Base-by-base conservation (phyloP, 768 basidiomycete species). In the Lentinula sp. region DNA sequence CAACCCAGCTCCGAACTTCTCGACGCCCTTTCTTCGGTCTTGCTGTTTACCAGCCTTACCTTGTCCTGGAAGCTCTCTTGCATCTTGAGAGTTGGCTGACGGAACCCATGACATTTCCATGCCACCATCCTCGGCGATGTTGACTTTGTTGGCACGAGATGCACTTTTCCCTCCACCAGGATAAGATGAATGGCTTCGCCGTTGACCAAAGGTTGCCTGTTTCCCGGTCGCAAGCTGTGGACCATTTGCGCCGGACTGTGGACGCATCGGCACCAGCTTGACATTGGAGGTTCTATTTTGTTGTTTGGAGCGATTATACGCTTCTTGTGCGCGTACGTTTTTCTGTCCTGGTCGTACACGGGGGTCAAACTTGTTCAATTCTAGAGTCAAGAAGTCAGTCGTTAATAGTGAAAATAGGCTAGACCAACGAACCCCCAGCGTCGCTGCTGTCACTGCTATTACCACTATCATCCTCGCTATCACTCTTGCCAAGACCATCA, bases 91-190 rank as follows among this genome's bases (percentile, higher is more conserved):
- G 3, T 78, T 69, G 1, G 72, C 63, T 28, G 81, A 83, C 2
- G 93, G 93, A 35, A 90, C 76, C 83, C 93, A 96, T 53, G 84
- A 90, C 73, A 93, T 85, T 70, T 95, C 93, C 82, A 93, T 85
- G 10, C 85, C 86, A 12, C 87, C 88, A 66, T 88, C 87, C 13
- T 49, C 55, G 5, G 45, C 57, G n/a, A 52, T 36, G 13, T 23
- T 35, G n/a, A 43, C 41, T 33, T 72, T 74, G 12, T 56, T 73
- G 23, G 68, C 59, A 16, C 33, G 28, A 20, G 28, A 13, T 20
- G 39, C n/a, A 39, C 50, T 53, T 35, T 66, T 67, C 33, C 66
- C 72, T 12, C 50, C 51, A n/a, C 28, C 37, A 16, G 20, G 9
- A 16, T 54, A 52, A 16, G 66, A 28, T 39, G 59, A 45, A 51